Evolutionary conservation across 75 land plant genomes (phyloP).

Genomic region (Selaginella moellendorffii): DNA sequence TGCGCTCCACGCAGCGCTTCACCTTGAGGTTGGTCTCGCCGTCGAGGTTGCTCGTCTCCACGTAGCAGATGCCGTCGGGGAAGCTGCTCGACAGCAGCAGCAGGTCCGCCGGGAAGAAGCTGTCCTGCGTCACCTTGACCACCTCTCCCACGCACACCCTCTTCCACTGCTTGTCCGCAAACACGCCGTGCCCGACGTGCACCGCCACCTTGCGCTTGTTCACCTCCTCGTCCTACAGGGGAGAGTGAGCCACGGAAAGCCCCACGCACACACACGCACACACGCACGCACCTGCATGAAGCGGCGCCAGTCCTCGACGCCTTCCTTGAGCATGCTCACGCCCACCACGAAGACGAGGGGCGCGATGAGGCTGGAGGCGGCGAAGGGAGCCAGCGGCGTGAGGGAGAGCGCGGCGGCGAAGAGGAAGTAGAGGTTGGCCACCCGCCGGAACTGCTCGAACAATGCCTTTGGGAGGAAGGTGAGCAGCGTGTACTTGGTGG

Average conservation of each 20-base stretch:
- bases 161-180: constrained; percentile 42
- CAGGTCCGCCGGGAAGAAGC: constrained; percentile 56
- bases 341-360: constrained; percentile 76
- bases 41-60: constrained; percentile 73
- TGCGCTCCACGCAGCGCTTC: constrained; percentile 40
- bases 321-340: constrained; percentile 74
- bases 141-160: constrained; percentile 63
- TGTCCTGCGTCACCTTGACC: constrained; percentile 46
- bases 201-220: constrained; percentile 38
- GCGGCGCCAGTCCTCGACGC: constrained; percentile 87
- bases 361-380: constrained; percentile 44
- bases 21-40: constrained; percentile 74
- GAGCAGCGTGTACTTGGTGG: constrained; percentile 70
- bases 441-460: constrained; percentile 85
- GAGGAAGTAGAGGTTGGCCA: constrained; percentile 82
- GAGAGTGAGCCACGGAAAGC: too few species aligned
- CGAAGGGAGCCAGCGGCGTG: constrained; percentile 43
- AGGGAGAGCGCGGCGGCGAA: constrained; percentile 48
- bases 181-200: constrained; percentile 41
- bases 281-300: too few species aligned
- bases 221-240: constrained; percentile 66
- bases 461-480: constrained; percentile 77
- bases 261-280: too few species aligned
- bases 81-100: constrained; percentile 46
- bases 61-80: constrained; percentile 70